A percentile compares a stretch with the other conserved stretches of the same genome.
Conservation (phyloP, 148 eudicot genomes). For the Mesembryanthemum crystallinum region DNA sequence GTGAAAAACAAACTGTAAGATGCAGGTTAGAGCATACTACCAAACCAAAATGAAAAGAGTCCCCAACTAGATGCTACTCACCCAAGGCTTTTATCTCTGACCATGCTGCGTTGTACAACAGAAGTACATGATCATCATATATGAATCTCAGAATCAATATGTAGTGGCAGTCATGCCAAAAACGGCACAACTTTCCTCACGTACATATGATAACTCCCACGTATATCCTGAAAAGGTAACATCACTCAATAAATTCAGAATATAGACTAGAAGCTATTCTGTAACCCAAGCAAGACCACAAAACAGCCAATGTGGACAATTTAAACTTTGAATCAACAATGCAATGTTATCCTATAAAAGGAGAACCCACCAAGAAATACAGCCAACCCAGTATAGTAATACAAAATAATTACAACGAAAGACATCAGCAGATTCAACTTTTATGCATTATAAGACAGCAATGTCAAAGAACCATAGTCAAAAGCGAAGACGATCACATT, state of each 20-base stretch:
- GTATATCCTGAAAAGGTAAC: conserved; percentile 15
- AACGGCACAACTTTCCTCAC: neutral
- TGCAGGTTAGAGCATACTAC: neutral
- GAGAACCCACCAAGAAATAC: neutral
- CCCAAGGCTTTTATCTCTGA: conserved; percentile 14
- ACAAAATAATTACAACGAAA: neutral
- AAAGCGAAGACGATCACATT: too few species aligned
- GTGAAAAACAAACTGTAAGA: neutral
- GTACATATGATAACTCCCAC: neutral
- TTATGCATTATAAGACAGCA: neutral
- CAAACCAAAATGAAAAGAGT: neutral
- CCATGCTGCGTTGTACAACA: conserved; percentile 1
- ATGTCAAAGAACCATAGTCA: neutral
- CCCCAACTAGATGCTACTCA: conserved; percentile 4
- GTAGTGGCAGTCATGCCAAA: neutral
- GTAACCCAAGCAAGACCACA: neutral
- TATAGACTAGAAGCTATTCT: neutral
- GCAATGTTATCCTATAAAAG: neutral
- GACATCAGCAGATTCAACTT: too few species aligned
- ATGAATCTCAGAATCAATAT: neutral
- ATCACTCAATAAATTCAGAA: conserved; percentile 4
- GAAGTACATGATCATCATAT: conserved; percentile 10
- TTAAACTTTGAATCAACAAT: neutral
- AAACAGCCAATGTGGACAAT: neutral
- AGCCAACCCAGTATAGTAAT: neutral